Conservation (phyloP, 1,284 basidiomycete species). For the Fomitopsis betulina region DNA sequence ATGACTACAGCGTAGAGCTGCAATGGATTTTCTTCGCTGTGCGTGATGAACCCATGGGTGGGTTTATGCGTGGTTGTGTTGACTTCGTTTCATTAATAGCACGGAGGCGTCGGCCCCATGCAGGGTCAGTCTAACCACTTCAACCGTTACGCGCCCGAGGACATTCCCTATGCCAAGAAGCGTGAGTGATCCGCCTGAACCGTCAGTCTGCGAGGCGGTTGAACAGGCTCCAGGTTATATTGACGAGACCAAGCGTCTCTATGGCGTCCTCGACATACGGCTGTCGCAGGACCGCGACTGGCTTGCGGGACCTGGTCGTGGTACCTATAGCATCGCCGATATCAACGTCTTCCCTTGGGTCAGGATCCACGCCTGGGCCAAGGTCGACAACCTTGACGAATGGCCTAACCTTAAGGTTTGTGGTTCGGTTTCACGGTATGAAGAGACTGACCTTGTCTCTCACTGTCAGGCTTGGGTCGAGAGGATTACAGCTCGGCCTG, state of each 20-base stretch:
- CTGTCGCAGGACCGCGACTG: conserved; percentile 55
- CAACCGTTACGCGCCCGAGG: conserved; percentile 49
- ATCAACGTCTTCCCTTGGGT: conserved; percentile 60
- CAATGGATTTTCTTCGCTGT: conserved; percentile 82
- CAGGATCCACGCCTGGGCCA: conserved; percentile 34
- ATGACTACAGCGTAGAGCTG: conserved; percentile 51
- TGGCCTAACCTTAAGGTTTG: conserved; percentile 29
- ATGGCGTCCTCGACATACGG: conserved; percentile 69
- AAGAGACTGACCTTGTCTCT: background rate
- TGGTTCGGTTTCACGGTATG: no score
- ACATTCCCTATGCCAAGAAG: conserved; percentile 62
- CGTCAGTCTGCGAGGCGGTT: background rate
- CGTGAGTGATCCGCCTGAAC: conserved; percentile 30
- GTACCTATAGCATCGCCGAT: conserved; percentile 66
- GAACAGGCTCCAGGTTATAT: conserved; percentile 47
- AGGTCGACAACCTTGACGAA: conserved; percentile 43
- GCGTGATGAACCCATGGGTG: conserved; percentile 15
- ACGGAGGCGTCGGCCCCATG: conserved; percentile 73
- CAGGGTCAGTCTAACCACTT: conserved; percentile 72
- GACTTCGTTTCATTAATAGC: conserved; percentile 29
- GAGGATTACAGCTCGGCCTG: conserved; percentile 18
- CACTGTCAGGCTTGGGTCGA: conserved; percentile 20
- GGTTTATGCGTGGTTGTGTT: background rate
- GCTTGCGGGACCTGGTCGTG: conserved; percentile 64
- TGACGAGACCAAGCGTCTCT: conserved; percentile 76